Evolutionary conservation across 768 basidiomycete species (phyloP).

Genomic region (Inosperma sp.): DNA sequence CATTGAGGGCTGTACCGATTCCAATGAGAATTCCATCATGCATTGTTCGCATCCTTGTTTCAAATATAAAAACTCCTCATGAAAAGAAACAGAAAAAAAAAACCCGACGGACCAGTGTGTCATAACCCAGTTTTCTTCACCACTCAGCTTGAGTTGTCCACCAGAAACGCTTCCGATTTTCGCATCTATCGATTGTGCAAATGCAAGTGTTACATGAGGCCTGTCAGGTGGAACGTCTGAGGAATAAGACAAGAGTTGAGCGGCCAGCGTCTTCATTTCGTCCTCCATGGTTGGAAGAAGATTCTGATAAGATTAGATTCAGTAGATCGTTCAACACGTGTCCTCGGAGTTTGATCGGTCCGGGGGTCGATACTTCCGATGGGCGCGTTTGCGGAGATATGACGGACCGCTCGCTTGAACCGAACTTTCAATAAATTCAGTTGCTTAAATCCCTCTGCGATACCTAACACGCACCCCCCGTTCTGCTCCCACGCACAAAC

Average conservation of each 20-base stretch:
- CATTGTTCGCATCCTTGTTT: constrained; percentile 76
- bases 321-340: no score
- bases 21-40: constrained; percentile 94
- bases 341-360: no score
- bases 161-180: constrained; percentile 78
- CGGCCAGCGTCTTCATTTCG: no score
- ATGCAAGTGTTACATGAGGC: constrained; percentile 74
- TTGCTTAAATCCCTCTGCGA: no score
- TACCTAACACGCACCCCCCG: no score
- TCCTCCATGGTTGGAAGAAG: not conserved
- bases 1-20: constrained; percentile 83
- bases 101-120: constrained; percentile 73
- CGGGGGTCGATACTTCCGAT: no score
- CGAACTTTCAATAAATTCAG: no score
- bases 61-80: not conserved
- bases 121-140: constrained; percentile 84
- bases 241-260: not conserved
- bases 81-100: not conserved
- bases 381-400: no score
- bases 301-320: constrained; percentile 1
- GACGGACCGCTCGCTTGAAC: no score
- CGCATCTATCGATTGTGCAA: constrained; percentile 83
- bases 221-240: constrained; percentile 21
- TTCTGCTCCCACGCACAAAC: no score
- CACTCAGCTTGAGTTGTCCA: constrained; percentile 76